Base-by-base conservation (phyloP, 2,329 filamentous ascomycete species). In the Pseudogymnoascus sp. region DNA sequence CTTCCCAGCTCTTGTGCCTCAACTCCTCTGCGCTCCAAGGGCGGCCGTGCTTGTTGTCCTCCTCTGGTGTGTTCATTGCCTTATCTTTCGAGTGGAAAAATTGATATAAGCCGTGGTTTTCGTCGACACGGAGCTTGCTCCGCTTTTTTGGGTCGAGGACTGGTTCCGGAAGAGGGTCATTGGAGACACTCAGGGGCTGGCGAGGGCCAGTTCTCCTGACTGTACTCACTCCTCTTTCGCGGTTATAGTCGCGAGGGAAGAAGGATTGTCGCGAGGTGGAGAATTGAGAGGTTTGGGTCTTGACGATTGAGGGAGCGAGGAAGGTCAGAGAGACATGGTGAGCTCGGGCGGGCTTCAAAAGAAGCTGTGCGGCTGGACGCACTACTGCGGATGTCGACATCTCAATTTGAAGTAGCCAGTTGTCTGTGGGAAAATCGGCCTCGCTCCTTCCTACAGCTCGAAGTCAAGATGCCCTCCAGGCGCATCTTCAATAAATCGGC, bases 1-100 rank as follows among this genome's bases (percentile, higher is more conserved):
- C 92, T 63, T 96, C 90, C 89, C 91, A 99, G 64, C 87, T 90
- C 76, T 96, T 96, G 64, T 82, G 79, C 64, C 92, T 82, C 69
- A 99, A 78, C 76, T 99, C 94, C 74, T 90, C 83, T 6, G 89
- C 84, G 9, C 81, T 84, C 94, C 94, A 99, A 26, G 84, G 78
- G 59, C 94, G 83, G 13, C 94, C 94, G 73, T 94, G 86, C 64
- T 82, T 77, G 57, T 78, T 71, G 60, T 88, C 84, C 65, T 92
- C 85, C 34, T 83, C 79, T 4, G 92, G 91, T 6, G 85, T 85
- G 66, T 81, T 80, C 68, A 96, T 73, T n/a, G 85, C 75, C 68
- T 84, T 82, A 64, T 82, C 82, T 64, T 85, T 80, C 63, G 79
- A 79, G 68, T 86, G 84, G 75, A 99, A 97, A 76, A 99, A 99